Base-by-base conservation (phyloP, 768 basidiomycete species). In the Antrodiella citrinella region DNA sequence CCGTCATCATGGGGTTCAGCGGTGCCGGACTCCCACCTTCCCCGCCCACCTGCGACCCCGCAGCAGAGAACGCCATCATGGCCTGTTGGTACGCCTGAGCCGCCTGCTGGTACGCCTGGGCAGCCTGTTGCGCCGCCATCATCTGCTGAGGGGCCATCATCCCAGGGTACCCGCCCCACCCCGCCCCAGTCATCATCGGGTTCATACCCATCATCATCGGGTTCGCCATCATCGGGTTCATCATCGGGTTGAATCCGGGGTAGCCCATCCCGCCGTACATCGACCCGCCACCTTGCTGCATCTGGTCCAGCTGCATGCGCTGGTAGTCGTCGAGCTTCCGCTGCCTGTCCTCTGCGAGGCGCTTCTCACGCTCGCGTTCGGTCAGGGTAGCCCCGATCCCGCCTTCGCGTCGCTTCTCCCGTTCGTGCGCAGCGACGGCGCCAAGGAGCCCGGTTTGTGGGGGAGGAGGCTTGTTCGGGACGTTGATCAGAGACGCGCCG, bases 391-490 rank as follows among this genome's bases (percentile, higher is more conserved):
- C 93, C 46, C 95, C 96, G 15, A 98, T 81, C 30, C 95, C 95
- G 47, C 96, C 94, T 51, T 95, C 93, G 23, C 92, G 83, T 62
- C 95, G 91, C 53, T 91, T 76, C 50, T 98, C 95, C 47, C 91
- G 79, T 67, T 99, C 92, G 64, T 96, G 92, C 7, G 87, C 90
- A 40, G 92, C 92, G 59, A 98, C 92, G 2, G 95, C 95, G 15
- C 96, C 96, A 45, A 99, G 81, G 40, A 98, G 76, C 35, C 96
- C 96, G 40, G 88, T 91, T 67, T 95, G 92, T 5, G 96, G 94
- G 2, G 91, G 90, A 0, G 91, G 92, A 0, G 94, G 92, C 63
- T 95, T 95, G 61, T 84, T 81, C 3, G 91, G 91, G n/a, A 99
- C 91, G 64, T 95, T 94, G 71, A 98, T 84, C 48, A 98, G 76